A percentile compares a stretch with the other conserved stretches of the same genome.
Conservation (phyloP, 768 basidiomycete genomes). For the Mycena sanguinolenta region DNA sequence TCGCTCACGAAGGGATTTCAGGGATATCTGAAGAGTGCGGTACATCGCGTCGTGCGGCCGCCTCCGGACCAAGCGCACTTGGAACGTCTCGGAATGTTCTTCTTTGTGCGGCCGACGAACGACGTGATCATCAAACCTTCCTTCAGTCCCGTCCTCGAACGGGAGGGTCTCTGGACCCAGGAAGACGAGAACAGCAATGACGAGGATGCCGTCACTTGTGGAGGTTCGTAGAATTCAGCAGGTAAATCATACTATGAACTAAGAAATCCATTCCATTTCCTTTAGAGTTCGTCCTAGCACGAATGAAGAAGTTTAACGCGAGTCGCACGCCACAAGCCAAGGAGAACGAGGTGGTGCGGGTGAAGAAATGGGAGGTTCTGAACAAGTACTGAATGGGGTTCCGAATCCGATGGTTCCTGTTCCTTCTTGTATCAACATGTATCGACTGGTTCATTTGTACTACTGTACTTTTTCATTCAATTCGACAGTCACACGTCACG, state of each 20-base stretch:
- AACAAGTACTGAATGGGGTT: slow-evolving; percentile 12
- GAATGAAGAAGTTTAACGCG: slow-evolving; percentile 17
- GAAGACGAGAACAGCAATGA: slow-evolving; percentile 31
- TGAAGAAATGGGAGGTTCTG: slow-evolving; percentile 24
- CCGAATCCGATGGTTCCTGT: too few relatives aligned
- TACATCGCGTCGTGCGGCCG: slow-evolving; percentile 64
- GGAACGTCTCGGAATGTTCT: slow-evolving; percentile 60
- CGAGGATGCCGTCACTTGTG: slow-evolving; percentile 38
- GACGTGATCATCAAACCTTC: slow-evolving; percentile 51
- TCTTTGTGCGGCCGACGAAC: slow-evolving; percentile 60
- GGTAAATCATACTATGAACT: too few relatives aligned
- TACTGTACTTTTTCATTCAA: too few relatives aligned
- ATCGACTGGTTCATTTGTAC: too few relatives aligned
- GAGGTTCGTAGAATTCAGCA: slow-evolving; percentile 27
- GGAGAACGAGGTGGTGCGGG: slow-evolving; percentile 16
- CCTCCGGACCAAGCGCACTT: slow-evolving; percentile 58
- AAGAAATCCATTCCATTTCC: neutral
- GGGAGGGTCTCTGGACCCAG: slow-evolving; percentile 45
- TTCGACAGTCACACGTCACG: too few relatives aligned
- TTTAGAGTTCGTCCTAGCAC: slow-evolving; percentile 16
- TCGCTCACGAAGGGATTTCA: neutral
- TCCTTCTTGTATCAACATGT: too few relatives aligned
- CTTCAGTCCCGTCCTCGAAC: slow-evolving; percentile 56
- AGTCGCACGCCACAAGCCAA: neutral
- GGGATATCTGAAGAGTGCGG: slow-evolving; percentile 61